Conservation (phyloP, 176 grass and related monocot species). For the Bromus sterilis region DNA sequence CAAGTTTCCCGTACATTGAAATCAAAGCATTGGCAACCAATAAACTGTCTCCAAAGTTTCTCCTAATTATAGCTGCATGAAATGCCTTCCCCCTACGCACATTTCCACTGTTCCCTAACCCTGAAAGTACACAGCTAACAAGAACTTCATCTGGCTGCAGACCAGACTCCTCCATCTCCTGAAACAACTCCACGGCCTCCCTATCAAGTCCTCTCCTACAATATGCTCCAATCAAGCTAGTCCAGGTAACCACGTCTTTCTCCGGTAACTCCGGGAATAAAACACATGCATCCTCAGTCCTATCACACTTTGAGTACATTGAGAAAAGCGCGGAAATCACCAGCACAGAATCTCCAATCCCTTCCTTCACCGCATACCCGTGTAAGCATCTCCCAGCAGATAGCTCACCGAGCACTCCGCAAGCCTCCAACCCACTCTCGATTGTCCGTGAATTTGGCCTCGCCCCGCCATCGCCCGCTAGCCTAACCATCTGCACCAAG, state of each 20-base stretch:
- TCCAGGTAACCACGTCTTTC: conserved; percentile 78
- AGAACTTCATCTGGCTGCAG: conserved; percentile 60
- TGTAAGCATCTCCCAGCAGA: conserved; percentile 48
- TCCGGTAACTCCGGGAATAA: conserved; percentile 46
- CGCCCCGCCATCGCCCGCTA: not conserved
- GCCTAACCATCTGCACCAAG: conserved; percentile 41
- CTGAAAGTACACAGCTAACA: conserved; percentile 47
- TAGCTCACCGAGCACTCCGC: conserved; percentile 34
- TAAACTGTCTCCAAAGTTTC: conserved; percentile 33
- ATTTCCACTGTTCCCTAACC: conserved; percentile 29
- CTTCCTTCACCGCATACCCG: conserved; percentile 34
- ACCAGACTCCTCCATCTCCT: conserved; percentile 32
- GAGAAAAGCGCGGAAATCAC: conserved; percentile 52
- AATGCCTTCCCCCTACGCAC: conserved; percentile 34
- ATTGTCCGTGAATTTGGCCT: conserved; percentile 56
- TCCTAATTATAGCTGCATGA: conserved; percentile 50
- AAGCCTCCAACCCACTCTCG: conserved; percentile 53
- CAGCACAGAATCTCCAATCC: conserved; percentile 4
- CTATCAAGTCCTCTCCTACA: conserved; percentile 32
- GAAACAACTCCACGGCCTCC: conserved; percentile 32
- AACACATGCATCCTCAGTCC: conserved; percentile 28
- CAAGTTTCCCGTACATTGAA: conserved; percentile 60
- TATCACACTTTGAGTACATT: conserved; percentile 63
- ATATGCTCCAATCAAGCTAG: conserved; percentile 50
- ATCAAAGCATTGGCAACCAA: conserved; percentile 51